Evolutionary conservation across 306 rosid species (phyloP).

Genomic region (Cicer yamashitae): DNA sequence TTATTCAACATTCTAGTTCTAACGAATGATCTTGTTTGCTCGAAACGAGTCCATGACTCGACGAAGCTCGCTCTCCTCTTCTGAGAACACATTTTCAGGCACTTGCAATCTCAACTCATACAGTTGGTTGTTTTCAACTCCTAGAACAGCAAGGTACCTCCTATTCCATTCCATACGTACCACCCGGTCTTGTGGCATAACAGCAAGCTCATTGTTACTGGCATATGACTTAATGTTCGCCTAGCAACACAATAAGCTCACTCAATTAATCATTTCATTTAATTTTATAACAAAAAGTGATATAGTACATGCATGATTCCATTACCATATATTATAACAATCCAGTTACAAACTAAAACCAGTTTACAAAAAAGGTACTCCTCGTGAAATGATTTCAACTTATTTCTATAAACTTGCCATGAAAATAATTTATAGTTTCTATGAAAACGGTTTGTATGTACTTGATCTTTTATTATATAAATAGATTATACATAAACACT

Average conservation of each 20-base stretch:
- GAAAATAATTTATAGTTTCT: too few relatives aligned
- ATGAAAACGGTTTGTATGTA: too few relatives aligned
- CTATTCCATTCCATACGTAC: slow-evolving; percentile 90
- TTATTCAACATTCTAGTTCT: slow-evolving; percentile 31
- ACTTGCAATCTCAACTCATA: slow-evolving; percentile 91
- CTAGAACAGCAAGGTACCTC: slow-evolving; percentile 89
- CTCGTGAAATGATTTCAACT: too few relatives aligned
- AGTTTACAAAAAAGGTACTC: neutral
- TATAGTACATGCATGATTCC: neutral
- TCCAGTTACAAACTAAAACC: too few relatives aligned
- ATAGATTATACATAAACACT: too few relatives aligned
- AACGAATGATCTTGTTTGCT: slow-evolving; percentile 67
- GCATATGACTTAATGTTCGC: slow-evolving; percentile 96
- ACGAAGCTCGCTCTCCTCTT: slow-evolving; percentile 84
- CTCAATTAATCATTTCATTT: neutral
- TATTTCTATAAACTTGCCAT: too few relatives aligned
- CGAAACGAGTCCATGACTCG: slow-evolving; percentile 86
- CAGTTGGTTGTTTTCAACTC: slow-evolving; percentile 88
- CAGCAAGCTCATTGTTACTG: slow-evolving; percentile 89
- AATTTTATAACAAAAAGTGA: slow-evolving; percentile 4
- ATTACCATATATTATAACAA: too few relatives aligned
- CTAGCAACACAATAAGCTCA: slow-evolving; percentile 49
- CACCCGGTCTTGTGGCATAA: slow-evolving; percentile 88
- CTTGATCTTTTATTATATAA: too few relatives aligned
- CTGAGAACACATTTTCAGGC: slow-evolving; percentile 80